phyloP scores from a whole-genome alignment of 2,329 filamentous ascomycete genomes.

The Fusarium falciforme region DNA sequence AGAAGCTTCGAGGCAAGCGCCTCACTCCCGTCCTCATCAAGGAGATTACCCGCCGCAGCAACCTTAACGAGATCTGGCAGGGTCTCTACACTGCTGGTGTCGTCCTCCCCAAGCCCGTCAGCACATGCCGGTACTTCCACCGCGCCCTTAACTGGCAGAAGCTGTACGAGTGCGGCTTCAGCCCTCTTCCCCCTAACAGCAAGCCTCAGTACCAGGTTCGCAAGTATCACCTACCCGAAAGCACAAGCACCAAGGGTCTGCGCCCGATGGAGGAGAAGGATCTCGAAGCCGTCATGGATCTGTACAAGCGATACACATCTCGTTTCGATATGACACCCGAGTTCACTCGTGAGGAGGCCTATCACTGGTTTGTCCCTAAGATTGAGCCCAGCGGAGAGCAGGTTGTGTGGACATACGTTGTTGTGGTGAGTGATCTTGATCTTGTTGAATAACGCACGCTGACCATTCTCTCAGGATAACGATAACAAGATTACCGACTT shows the following conservation, averaged over 20 bases:
- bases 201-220: slow-evolving; percentile 87
- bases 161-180: slow-evolving; percentile 94
- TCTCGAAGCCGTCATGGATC: slow-evolving; percentile 76
- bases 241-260: slow-evolving; percentile 78
- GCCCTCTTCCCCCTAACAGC: slow-evolving; percentile 83
- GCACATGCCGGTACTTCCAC: slow-evolving; percentile 95
- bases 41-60: slow-evolving; percentile 93
- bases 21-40: slow-evolving; percentile 96
- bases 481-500: slow-evolving; percentile 92
- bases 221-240: slow-evolving; percentile 84
- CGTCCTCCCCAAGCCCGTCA: slow-evolving; percentile 89
- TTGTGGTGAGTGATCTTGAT: slow-evolving; percentile 67
- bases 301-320: slow-evolving; percentile 81
- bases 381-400: slow-evolving; percentile 71
- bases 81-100: slow-evolving; percentile 96
- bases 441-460: background rate
- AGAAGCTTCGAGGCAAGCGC: slow-evolving; percentile 94
- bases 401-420: slow-evolving; percentile 94
- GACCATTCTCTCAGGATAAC: slow-evolving; percentile 54
- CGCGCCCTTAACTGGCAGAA: slow-evolving; percentile 96
- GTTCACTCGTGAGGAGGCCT: slow-evolving; percentile 82
- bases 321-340: slow-evolving; percentile 87
- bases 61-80: slow-evolving; percentile 88
- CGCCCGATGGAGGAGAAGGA: slow-evolving; percentile 85
- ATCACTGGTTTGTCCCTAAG: slow-evolving; percentile 87